Conservation (phyloP, 345 rosid species). For the Orychophragmus violaceus region DNA sequence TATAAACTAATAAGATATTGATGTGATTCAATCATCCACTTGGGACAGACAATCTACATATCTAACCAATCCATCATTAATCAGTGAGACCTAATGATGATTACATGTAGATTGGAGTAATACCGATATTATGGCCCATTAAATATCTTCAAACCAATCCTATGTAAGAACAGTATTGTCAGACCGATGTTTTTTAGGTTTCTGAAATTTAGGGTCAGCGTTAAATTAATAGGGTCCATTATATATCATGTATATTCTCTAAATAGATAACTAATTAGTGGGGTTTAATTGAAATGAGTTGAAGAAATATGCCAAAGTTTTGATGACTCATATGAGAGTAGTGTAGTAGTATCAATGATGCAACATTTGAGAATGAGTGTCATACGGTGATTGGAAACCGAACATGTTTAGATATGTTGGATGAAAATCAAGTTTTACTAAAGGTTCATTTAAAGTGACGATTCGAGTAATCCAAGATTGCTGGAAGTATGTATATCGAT, state of each 20-base stretch:
- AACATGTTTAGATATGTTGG: background rate
- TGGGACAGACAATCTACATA: background rate
- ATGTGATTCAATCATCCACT: slow-evolving; percentile 6
- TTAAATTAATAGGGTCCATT: background rate
- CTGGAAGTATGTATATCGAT: background rate
- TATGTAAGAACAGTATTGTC: background rate
- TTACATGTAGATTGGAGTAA: background rate
- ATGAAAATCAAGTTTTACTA: background rate
- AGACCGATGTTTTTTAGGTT: background rate
- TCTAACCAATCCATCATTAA: background rate
- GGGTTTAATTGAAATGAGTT: background rate
- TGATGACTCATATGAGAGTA: background rate
- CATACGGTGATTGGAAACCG: background rate
- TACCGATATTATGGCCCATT: background rate
- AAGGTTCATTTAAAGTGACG: background rate
- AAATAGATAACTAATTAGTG: no score
- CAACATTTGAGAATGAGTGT: background rate
- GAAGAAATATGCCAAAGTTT: background rate
- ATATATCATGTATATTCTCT: no score
- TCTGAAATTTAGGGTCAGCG: background rate
- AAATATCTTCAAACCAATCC: background rate
- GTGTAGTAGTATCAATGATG: background rate
- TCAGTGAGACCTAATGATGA: background rate
- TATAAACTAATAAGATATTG: background rate
- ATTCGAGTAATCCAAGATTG: background rate